phyloP scores from a whole-genome alignment of 164 flowering plant genomes.

The Nelumbo lutea region DNA sequence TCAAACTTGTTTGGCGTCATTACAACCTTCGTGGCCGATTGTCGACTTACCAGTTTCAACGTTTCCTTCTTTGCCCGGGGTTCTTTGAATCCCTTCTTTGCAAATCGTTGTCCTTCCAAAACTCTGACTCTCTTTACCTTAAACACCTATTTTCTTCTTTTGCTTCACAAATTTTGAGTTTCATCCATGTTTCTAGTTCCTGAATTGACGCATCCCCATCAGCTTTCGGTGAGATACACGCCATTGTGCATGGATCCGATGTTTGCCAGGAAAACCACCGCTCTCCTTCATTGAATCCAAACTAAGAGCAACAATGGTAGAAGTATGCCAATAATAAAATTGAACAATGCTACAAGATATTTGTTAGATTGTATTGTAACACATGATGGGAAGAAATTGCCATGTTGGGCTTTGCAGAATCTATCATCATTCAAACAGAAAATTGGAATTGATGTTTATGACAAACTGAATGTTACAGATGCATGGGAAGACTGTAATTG shows the following conservation, averaged over 20 bases:
- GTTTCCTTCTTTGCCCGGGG: conserved; percentile 3
- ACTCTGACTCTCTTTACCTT: conserved; percentile 8
- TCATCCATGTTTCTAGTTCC: background rate
- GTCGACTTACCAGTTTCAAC: background rate
- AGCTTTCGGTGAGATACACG: conserved; percentile 67
- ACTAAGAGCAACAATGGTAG: conserved; percentile 54
- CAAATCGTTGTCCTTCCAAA: conserved; percentile 4
- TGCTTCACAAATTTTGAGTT: conserved; percentile 6
- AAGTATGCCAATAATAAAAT: conserved; percentile 76
- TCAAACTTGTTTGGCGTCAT: no score
- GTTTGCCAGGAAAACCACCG: conserved; percentile 94
- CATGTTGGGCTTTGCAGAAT: conserved; percentile 76
- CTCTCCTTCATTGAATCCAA: conserved; percentile 74
- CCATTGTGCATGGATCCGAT: conserved; percentile 76
- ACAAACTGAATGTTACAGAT: conserved; percentile 78
- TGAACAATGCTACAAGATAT: conserved; percentile 81
- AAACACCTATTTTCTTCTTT: conserved; percentile 18
- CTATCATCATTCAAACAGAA: conserved; percentile 58
- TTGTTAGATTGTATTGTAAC: conserved; percentile 76
- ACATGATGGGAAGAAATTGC: conserved; percentile 83
- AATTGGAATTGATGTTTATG: conserved; percentile 62
- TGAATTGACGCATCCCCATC: conserved; percentile 7
- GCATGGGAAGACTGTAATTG: no score
- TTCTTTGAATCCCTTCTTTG: conserved; percentile 8
- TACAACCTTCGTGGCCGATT: no score